Evolutionary conservation across 495 filamentous ascomycete genomes (phyloP).

Genomic region (Letharia columbiana): DNA sequence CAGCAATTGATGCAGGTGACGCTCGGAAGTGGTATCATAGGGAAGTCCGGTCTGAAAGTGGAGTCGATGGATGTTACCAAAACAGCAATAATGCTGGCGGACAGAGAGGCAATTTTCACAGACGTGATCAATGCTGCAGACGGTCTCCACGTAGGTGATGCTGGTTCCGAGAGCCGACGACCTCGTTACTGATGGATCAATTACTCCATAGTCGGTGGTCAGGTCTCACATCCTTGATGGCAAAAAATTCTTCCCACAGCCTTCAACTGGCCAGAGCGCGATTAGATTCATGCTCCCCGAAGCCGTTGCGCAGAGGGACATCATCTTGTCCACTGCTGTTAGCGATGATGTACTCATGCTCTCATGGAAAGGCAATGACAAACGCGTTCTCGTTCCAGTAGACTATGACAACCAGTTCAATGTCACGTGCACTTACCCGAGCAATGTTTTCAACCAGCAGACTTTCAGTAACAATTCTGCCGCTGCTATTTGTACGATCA

Average conservation of each 20-base stretch:
- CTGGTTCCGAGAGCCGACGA: neutral
- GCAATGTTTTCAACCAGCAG: neutral
- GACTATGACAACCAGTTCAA: neutral
- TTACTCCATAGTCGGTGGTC: neutral
- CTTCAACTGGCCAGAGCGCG: neutral
- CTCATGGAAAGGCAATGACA: conserved; percentile 4
- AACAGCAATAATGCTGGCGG: neutral
- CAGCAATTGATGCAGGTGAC: neutral
- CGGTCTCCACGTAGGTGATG: neutral
- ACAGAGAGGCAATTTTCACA: neutral
- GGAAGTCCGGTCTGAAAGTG: neutral
- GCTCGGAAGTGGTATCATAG: neutral
- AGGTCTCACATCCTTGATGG: neutral
- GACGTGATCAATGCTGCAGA: conserved; percentile 4
- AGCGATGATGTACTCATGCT: neutral
- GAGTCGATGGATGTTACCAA: neutral
- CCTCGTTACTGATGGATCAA: neutral
- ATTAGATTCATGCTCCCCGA: neutral
- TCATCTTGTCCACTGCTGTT: neutral
- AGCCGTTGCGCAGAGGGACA: neutral
- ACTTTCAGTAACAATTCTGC: neutral
- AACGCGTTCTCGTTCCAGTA: conserved; percentile 1
- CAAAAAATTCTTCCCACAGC: neutral
- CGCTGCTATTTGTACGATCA: neutral
- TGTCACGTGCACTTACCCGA: neutral